phyloP scores from a whole-genome alignment of 2,329 filamentous ascomycete genomes.

The Alternaria panax region DNA sequence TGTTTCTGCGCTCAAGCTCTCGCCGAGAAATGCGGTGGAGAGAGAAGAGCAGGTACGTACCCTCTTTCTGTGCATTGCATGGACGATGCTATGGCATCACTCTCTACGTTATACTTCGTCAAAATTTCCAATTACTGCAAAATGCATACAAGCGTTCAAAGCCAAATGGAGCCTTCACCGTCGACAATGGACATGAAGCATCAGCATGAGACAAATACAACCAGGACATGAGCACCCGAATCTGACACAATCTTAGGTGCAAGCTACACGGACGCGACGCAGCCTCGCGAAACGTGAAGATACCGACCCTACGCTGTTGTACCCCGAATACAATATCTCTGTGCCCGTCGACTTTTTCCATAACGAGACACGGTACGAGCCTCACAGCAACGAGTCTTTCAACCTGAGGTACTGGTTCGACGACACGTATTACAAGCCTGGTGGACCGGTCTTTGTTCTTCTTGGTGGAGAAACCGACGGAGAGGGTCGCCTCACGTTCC shows the following conservation, averaged over 20 bases:
- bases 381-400: constrained; percentile 74
- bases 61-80: background rate
- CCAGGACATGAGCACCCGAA: background rate
- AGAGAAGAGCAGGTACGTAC: constrained; percentile 33
- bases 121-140: background rate
- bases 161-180: background rate
- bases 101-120: background rate
- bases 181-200: background rate
- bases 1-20: constrained; percentile 27
- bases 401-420: constrained; percentile 85
- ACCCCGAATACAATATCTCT: constrained; percentile 61
- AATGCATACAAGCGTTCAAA: background rate
- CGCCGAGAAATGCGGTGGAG: constrained; percentile 26
- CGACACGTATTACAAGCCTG: constrained; percentile 73
- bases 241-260: constrained; percentile 22
- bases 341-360: constrained; percentile 81
- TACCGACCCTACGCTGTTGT: constrained; percentile 49
- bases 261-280: constrained; percentile 24
- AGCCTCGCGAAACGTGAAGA: constrained; percentile 39
- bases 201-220: background rate
- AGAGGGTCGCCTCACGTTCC: constrained; percentile 68
- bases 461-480: constrained; percentile 74
- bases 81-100: background rate
- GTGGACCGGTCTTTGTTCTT: constrained; percentile 82
- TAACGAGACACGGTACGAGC: constrained; percentile 78